These are phyloP conservation scores for Fusarium sp. DNA, from an alignment of 2,329 filamentous ascomycete genomes.

Conservation along the genomic window DNA sequence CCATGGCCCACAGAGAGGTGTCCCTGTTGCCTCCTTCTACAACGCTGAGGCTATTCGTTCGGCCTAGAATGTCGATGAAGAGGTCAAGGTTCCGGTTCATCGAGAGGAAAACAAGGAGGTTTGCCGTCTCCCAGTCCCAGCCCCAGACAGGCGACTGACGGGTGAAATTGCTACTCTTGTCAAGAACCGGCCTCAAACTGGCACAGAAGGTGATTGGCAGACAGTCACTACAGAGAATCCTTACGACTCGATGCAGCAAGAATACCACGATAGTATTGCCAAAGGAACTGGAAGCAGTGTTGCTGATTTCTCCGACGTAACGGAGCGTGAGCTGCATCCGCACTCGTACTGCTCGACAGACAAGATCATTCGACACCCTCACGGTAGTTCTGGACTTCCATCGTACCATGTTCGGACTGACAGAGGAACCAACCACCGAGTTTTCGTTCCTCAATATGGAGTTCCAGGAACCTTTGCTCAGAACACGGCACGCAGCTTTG, in stretches of 20 bases:
- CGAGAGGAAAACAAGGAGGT: slow-evolving; percentile 21
- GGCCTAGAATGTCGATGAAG: slow-evolving; percentile 54
- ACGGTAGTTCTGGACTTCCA: slow-evolving; percentile 3
- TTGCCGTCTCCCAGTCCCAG: slow-evolving; percentile 4
- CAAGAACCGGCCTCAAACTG: slow-evolving; percentile 27
- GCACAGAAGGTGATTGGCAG: slow-evolving; percentile 48
- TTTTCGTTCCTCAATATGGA: slow-evolving; percentile 39
- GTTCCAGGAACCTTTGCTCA: slow-evolving; percentile 24
- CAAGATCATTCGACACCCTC: slow-evolving; percentile 44
- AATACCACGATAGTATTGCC: slow-evolving; percentile 38
- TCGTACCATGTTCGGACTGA: slow-evolving; percentile 39
- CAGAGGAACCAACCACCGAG: slow-evolving; percentile 27
- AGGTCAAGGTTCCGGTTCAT: slow-evolving; percentile 49
- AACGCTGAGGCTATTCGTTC: slow-evolving; percentile 50
- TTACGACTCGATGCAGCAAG: slow-evolving; percentile 32
- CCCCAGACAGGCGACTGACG: slow-evolving; percentile 18
- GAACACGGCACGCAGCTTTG: slow-evolving; percentile 38
- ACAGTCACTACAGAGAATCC: slow-evolving; percentile 48
- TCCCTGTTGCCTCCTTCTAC: slow-evolving; percentile 47
- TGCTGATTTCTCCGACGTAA: slow-evolving; percentile 55
- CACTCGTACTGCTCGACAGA: slow-evolving; percentile 40
- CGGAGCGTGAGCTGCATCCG: slow-evolving; percentile 27
- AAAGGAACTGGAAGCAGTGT: slow-evolving; percentile 55
- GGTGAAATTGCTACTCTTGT: slow-evolving; percentile 34
- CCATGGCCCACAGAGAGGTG: slow-evolving; percentile 6